Conservation (phyloP, 179 eudicot genomes). For the Gypsophila paniculata region DNA sequence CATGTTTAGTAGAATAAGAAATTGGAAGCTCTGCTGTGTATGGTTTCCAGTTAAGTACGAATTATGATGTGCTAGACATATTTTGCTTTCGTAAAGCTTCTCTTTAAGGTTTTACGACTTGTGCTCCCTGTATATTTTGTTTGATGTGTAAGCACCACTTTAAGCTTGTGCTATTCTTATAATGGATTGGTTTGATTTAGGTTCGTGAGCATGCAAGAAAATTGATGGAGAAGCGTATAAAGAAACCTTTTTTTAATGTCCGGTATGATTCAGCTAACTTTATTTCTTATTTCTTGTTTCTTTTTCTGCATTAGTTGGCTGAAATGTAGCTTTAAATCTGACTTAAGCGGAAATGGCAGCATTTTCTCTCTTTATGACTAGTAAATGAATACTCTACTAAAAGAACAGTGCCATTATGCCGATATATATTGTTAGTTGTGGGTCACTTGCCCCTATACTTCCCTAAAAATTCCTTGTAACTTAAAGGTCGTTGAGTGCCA, state of each 20-base stretch:
- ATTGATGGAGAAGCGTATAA: slow-evolving; percentile 77
- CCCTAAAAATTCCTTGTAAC: too few species aligned
- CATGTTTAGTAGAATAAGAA: too few species aligned
- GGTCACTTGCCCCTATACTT: too few species aligned
- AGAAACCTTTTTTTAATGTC: slow-evolving; percentile 79
- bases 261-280: slow-evolving; percentile 43
- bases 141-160: background rate
- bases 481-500: too few species aligned
- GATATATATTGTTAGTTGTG: too few species aligned
- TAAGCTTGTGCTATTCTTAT: background rate
- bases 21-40: too few species aligned
- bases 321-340: background rate
- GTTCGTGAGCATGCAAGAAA: slow-evolving; percentile 96
- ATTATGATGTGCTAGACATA: too few species aligned
- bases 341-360: too few species aligned
- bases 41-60: too few species aligned
- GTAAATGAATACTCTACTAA: too few species aligned
- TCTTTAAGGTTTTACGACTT: background rate
- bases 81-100: background rate
- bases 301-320: background rate
- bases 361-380: too few species aligned
- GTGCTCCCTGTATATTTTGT: background rate
- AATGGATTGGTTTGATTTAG: slow-evolving; percentile 31
- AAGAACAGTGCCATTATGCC: too few species aligned
- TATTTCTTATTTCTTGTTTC: background rate